phyloP scores from a whole-genome alignment of 371 early-diverging fungal genomes.

The Mucor irregularis region DNA sequence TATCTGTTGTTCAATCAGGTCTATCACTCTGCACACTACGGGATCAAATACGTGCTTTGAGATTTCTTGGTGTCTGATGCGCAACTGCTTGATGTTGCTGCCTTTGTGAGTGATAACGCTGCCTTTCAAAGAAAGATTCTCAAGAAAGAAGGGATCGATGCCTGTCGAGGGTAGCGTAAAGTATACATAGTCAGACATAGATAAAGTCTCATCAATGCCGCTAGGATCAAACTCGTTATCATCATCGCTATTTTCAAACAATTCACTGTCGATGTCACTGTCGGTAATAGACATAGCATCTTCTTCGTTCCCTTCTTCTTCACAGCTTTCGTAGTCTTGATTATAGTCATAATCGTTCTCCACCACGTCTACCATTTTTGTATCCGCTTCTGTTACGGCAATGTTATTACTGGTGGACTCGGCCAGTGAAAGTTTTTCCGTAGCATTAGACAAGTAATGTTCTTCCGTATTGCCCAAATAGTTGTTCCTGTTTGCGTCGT shows the following conservation, averaged over 20 bases:
- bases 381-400: too few relatives aligned
- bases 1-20: constrained; percentile 34
- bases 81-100: not conserved
- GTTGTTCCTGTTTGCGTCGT: not conserved
- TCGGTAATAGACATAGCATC: not conserved
- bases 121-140: not conserved
- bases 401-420: too few relatives aligned
- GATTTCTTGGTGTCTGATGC: constrained; percentile 6
- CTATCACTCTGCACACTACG: constrained; percentile 28
- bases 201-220: not conserved
- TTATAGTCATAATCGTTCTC: not conserved
- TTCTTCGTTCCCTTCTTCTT: not conserved
- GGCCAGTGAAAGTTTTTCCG: not conserved
- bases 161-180: not conserved
- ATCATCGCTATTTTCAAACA: too few relatives aligned
- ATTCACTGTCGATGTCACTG: too few relatives aligned
- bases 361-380: not conserved
- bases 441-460: not conserved
- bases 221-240: too few relatives aligned
- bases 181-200: not conserved
- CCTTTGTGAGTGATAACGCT: not conserved
- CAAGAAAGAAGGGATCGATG: not conserved
- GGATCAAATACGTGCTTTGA: constrained; percentile 39
- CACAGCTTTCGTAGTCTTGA: not conserved
- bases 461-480: not conserved